Percentiles rank a stretch among this genome's conserved stretches.
phyloP scores from a whole-genome alignment of 139 green algal species.

The Ostreobium quekettii region DNA sequence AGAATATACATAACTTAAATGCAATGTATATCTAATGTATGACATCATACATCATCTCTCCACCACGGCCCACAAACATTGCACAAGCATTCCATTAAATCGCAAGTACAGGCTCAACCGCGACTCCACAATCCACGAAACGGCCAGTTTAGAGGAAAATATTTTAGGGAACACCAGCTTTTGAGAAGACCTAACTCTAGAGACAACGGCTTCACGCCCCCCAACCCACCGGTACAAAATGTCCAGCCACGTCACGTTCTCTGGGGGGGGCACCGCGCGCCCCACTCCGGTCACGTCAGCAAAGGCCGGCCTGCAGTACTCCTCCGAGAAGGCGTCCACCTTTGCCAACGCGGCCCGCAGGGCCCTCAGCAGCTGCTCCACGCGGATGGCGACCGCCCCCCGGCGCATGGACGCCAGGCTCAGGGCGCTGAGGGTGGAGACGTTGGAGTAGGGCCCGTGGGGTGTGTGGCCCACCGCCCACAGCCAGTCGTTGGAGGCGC shows the following conservation, averaged over 20 bases:
- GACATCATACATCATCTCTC: too few species aligned
- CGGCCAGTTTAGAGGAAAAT: too few species aligned
- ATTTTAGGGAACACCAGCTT: too few species aligned
- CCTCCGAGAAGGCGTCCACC: slow-evolving; percentile 4
- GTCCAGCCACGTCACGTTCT: not conserved
- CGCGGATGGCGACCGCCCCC: not conserved
- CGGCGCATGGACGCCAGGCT: not conserved
- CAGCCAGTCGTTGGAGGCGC: slow-evolving; percentile 3
- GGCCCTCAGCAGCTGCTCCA: not conserved
- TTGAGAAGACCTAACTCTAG: slow-evolving; percentile 7
- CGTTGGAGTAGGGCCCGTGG: slow-evolving; percentile 7
- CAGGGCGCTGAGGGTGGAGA: slow-evolving; percentile 4
- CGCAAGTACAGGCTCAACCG: too few species aligned
- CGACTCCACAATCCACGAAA: too few species aligned
- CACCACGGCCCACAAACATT: too few species aligned
- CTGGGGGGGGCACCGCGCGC: too few species aligned
- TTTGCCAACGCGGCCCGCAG: not conserved
- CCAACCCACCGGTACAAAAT: not conserved
- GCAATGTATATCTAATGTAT: too few species aligned
- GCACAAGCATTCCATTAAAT: too few species aligned
- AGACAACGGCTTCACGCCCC: not conserved
- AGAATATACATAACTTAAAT: too few species aligned
- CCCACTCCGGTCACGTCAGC: not conserved
- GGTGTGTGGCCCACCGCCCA: slow-evolving; percentile 15
- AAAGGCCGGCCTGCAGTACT: not conserved